Evolutionary conservation across 2,329 filamentous ascomycete species (phyloP).

Genomic region (Triangularia setosa): DNA sequence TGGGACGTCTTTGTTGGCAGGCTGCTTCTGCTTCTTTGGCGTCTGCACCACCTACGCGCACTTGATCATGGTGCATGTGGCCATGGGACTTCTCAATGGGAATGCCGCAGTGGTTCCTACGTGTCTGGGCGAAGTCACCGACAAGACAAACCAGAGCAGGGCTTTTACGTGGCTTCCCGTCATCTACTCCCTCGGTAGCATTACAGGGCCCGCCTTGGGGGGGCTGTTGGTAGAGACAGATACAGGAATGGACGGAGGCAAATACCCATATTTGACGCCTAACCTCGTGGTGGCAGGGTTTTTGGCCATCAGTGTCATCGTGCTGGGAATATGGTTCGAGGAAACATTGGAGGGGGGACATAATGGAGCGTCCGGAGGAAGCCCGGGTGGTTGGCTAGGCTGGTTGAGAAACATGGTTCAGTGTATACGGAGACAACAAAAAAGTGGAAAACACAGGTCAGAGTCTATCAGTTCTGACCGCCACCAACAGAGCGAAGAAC

Average conservation of each 20-base stretch:
- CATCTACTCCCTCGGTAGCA: slow-evolving; percentile 91
- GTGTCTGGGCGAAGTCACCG: slow-evolving; percentile 90
- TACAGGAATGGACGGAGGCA: slow-evolving; percentile 40
- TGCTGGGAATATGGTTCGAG: slow-evolving; percentile 77
- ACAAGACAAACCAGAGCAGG: slow-evolving; percentile 87
- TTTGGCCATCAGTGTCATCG: slow-evolving; percentile 65
- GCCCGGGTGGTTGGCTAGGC: slow-evolving; percentile 21
- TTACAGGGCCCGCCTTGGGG: slow-evolving; percentile 88
- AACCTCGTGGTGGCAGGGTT: slow-evolving; percentile 76
- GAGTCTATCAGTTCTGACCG: neutral
- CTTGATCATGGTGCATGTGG: slow-evolving; percentile 75
- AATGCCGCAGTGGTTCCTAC: slow-evolving; percentile 94
- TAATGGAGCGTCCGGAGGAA: slow-evolving; percentile 19
- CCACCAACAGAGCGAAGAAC: slow-evolving; percentile 12
- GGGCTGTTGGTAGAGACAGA: slow-evolving; percentile 70
- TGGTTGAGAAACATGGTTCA: slow-evolving; percentile 31
- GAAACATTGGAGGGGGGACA: slow-evolving; percentile 68
- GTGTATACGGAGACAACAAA: slow-evolving; percentile 9
- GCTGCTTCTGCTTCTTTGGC: slow-evolving; percentile 81
- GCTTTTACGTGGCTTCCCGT: slow-evolving; percentile 94
- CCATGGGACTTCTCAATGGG: slow-evolving; percentile 92
- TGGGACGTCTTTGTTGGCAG: slow-evolving; percentile 77
- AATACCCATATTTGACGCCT: slow-evolving; percentile 79
- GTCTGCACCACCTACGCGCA: slow-evolving; percentile 82
- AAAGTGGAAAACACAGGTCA: slow-evolving; percentile 22